These are phyloP conservation scores for Fistulina hepatica DNA, from an alignment of 1,284 basidiomycete genomes.

Conservation along the genomic window DNA sequence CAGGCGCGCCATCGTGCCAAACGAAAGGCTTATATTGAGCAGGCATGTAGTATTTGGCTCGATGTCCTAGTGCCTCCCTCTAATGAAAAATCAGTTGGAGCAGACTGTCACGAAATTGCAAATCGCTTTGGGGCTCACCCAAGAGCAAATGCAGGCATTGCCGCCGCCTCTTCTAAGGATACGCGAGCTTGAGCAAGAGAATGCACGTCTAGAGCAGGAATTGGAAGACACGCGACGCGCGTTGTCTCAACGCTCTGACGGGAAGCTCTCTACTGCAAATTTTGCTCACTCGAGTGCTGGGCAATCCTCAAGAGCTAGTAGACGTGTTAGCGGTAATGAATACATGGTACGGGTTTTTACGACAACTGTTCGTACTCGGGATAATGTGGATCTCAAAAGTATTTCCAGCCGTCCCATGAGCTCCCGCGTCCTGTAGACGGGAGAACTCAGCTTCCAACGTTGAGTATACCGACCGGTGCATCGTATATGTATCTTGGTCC, in stretches of 20 bases:
- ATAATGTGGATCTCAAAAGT: too few species aligned
- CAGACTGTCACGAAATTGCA: constrained; percentile 74
- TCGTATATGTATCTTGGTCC: constrained; percentile 26
- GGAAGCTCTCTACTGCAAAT: too few species aligned
- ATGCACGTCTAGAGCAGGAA: constrained; percentile 52
- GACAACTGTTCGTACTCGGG: too few species aligned
- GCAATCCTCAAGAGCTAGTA: too few species aligned
- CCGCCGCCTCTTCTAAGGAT: constrained; percentile 61
- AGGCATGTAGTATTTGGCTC: constrained; percentile 36
- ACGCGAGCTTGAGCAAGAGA: constrained; percentile 68
- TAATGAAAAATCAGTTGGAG: constrained; percentile 43
- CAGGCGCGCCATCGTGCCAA: constrained; percentile 87
- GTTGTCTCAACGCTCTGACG: too few species aligned
- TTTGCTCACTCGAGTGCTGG: too few species aligned
- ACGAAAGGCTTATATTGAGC: constrained; percentile 86
- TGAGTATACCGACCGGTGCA: constrained; percentile 23
- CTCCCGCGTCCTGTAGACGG: not conserved
- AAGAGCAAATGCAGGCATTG: constrained; percentile 57
- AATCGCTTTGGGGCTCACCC: constrained; percentile 52
- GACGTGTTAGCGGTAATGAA: too few species aligned
- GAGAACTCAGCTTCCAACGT: constrained; percentile 1
- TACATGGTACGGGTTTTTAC: too few species aligned
- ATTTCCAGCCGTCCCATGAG: constrained; percentile 3
- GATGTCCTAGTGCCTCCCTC: constrained; percentile 7
- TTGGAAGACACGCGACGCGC: constrained; percentile 57